Conservation (phyloP, 495 filamentous ascomycete genomes). For the Parathielavia appendiculata region DNA sequence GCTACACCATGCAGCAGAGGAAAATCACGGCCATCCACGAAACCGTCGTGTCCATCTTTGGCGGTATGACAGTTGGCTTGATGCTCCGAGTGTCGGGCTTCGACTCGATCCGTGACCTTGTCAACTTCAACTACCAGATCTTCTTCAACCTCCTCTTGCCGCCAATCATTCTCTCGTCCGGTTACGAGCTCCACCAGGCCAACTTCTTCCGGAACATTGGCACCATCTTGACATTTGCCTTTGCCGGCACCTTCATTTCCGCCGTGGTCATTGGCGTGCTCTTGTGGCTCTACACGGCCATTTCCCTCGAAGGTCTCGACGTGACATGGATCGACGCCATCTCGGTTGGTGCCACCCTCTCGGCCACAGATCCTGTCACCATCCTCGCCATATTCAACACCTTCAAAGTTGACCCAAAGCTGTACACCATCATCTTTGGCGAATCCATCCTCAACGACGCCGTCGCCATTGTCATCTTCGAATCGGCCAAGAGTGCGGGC, state of each 20-base stretch:
- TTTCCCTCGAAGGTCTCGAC: slow-evolving; percentile 76
- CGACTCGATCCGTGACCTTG: slow-evolving; percentile 75
- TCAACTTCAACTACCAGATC: slow-evolving; percentile 97
- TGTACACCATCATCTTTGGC: slow-evolving; percentile 97
- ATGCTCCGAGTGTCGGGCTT: slow-evolving; percentile 74
- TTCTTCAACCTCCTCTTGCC: slow-evolving; percentile 98
- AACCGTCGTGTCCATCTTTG: slow-evolving; percentile 97
- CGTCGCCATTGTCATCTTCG: slow-evolving; percentile 96
- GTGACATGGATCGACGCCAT: slow-evolving; percentile 92
- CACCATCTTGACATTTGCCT: slow-evolving; percentile 96
- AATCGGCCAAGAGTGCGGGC: slow-evolving; percentile 83
- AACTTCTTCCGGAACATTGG: slow-evolving; percentile 99
- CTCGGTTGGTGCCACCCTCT: slow-evolving; percentile 90
- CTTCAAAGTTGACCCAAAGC: slow-evolving; percentile 96
- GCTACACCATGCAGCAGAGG: slow-evolving; percentile 89
- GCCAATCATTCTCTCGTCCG: slow-evolving; percentile 93
- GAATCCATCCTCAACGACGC: slow-evolving; percentile 98
- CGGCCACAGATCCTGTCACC: slow-evolving; percentile 93
- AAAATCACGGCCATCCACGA: slow-evolving; percentile 97
- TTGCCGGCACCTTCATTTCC: slow-evolving; percentile 95
- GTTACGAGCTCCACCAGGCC: slow-evolving; percentile 94
- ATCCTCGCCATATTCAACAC: slow-evolving; percentile 98
- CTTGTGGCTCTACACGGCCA: slow-evolving; percentile 79
- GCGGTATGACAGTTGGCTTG: slow-evolving; percentile 92
- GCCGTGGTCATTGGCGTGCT: slow-evolving; percentile 86